Percentiles rank a stretch among this genome's conserved stretches.
Conservation (phyloP, 306 rosid species). For the Cicer chorassanicum region DNA sequence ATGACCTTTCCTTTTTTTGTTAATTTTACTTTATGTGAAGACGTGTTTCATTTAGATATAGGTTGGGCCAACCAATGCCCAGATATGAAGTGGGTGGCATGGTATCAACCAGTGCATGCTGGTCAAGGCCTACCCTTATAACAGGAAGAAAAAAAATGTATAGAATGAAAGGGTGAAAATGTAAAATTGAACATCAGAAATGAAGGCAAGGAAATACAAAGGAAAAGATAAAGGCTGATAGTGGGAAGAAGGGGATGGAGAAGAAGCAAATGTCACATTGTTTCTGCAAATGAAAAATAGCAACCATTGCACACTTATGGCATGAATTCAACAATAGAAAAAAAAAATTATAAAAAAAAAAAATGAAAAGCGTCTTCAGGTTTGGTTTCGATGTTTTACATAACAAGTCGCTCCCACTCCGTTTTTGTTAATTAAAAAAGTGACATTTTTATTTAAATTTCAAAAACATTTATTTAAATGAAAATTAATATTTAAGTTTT, state of each 20-base stretch:
- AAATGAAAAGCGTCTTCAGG: slow-evolving; percentile 20
- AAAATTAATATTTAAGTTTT: neutral
- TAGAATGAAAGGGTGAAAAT: neutral
- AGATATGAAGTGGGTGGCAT: slow-evolving; percentile 14
- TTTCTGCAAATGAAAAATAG: slow-evolving; percentile 17
- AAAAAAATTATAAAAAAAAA: neutral
- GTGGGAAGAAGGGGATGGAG: neutral
- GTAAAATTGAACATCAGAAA: slow-evolving; percentile 1
- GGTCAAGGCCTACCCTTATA: neutral
- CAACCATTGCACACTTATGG: neutral
- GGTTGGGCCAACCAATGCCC: slow-evolving; percentile 11
- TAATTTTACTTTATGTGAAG: neutral
- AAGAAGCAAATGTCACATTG: slow-evolving; percentile 14
- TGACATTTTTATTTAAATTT: slow-evolving; percentile 1
- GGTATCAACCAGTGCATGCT: slow-evolving; percentile 4
- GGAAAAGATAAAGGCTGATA: neutral
- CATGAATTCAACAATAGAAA: slow-evolving; percentile 4
- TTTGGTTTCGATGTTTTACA: slow-evolving; percentile 10
- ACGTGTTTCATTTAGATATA: slow-evolving; percentile 15
- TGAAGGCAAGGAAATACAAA: neutral
- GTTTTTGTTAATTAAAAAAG: neutral
- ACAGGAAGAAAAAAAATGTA: neutral
- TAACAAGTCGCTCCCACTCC: neutral
- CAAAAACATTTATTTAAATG: slow-evolving; percentile 31
- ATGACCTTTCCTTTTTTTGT: neutral